Percentiles rank a stretch among this genome's conserved stretches.
Conservation (phyloP, 1,284 basidiomycete genomes). For the Austroboletus niveus region DNA sequence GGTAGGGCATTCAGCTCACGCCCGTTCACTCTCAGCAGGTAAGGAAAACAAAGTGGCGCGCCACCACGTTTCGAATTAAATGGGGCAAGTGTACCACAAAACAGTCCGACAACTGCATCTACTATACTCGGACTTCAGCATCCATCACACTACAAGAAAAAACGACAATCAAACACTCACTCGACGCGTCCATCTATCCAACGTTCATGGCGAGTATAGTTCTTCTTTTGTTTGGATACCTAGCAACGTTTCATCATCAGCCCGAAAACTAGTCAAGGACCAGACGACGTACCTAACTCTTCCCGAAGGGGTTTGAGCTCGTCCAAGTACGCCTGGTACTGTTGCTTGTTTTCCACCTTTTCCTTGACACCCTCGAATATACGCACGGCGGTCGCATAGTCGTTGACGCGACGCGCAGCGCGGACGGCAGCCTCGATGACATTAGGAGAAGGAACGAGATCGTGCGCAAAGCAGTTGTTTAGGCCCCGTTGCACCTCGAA, state of each 20-base stretch:
- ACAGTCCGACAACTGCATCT: conserved; percentile 26
- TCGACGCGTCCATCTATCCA: conserved; percentile 12
- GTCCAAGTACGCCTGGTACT: conserved; percentile 88
- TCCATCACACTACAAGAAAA: background rate
- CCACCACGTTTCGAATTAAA: conserved; percentile 20
- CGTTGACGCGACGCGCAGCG: conserved; percentile 90
- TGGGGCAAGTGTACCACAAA: conserved; percentile 17
- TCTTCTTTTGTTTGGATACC: conserved; percentile 48
- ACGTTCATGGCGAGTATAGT: conserved; percentile 35
- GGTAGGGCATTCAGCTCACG: background rate
- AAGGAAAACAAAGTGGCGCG: background rate
- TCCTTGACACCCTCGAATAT: conserved; percentile 92
- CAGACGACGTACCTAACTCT: conserved; percentile 75
- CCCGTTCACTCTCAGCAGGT: background rate
- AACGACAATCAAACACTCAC: conserved; percentile 13
- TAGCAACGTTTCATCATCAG: conserved; percentile 14
- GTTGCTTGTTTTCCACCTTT: conserved; percentile 94
- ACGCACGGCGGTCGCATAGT: conserved; percentile 95
- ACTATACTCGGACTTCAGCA: conserved; percentile 19
- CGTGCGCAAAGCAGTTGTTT: conserved; percentile 99
- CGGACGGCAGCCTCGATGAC: conserved; percentile 91
- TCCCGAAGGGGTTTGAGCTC: conserved; percentile 84
- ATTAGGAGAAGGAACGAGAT: conserved; percentile 88
- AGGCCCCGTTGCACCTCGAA: conserved; percentile 97
- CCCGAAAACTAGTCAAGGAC: background rate